Evolutionary conservation across 1,284 basidiomycete species (phyloP).

Genomic region (Sporisorium graminicola): DNA sequence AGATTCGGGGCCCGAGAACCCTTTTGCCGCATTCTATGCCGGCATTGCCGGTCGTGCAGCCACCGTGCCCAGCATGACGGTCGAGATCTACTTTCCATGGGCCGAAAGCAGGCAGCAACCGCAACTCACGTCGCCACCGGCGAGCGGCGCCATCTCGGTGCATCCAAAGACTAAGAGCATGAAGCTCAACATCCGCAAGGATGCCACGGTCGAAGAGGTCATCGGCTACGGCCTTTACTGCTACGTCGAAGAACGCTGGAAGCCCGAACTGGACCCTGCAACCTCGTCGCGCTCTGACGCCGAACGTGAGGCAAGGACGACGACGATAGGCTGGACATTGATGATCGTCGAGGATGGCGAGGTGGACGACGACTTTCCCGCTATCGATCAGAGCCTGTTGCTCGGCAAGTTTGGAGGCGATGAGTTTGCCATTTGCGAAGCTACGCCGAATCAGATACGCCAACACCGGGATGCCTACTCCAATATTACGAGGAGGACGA

Average conservation of each 20-base stretch:
- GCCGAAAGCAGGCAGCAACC: slow-evolving; percentile 71
- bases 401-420: slow-evolving; percentile 90
- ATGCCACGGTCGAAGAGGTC: slow-evolving; percentile 93
- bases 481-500: slow-evolving; percentile 37
- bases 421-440: slow-evolving; percentile 85
- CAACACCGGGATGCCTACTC: slow-evolving; percentile 77
- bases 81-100: slow-evolving; percentile 89
- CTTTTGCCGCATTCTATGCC: slow-evolving; percentile 71
- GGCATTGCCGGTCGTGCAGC: slow-evolving; percentile 70
- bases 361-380: slow-evolving; percentile 98
- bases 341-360: slow-evolving; percentile 97
- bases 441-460: slow-evolving; percentile 79
- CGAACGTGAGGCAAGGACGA: slow-evolving; percentile 76
- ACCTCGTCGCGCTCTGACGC: slow-evolving; percentile 69
- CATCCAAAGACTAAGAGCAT: slow-evolving; percentile 68
- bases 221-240: slow-evolving; percentile 91
- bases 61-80: slow-evolving; percentile 72
- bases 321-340: slow-evolving; percentile 91
- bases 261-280: slow-evolving; percentile 77
- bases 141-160: slow-evolving; percentile 50
- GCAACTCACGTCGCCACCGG: slow-evolving; percentile 27
- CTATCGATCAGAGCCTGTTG: slow-evolving; percentile 86
- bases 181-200: slow-evolving; percentile 79
- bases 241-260: slow-evolving; percentile 88
- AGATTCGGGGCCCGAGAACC: slow-evolving; percentile 64